A percentile compares a stretch with the other conserved stretches of the same genome.
These are phyloP conservation scores for Yarrowia sp. DNA, from an alignment of 805 yeast species.

Conservation along the genomic window DNA sequence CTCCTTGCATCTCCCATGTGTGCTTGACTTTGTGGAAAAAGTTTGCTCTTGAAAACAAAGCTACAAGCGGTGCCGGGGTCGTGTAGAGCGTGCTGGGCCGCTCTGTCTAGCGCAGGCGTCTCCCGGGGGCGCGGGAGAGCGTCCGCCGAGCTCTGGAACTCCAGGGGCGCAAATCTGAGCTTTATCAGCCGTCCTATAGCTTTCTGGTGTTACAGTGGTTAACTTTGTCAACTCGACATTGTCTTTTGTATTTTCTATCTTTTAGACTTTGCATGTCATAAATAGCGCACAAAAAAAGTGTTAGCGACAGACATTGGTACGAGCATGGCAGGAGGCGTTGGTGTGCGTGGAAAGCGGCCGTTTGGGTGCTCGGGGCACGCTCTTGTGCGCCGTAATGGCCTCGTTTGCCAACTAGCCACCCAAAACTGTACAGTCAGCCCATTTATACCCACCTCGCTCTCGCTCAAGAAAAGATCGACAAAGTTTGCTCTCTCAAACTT, in stretches of 20 bases:
- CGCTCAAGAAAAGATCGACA: background rate
- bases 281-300: slow-evolving; percentile 19
- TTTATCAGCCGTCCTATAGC: slow-evolving; percentile 4
- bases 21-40: slow-evolving; percentile 3
- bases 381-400: no score
- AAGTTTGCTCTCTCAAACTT: slow-evolving; percentile 21
- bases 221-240: slow-evolving; percentile 1
- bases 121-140: no score
- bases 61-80: no score
- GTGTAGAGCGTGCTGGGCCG: no score
- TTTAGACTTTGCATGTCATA: slow-evolving; percentile 7
- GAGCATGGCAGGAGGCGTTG: background rate
- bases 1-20: slow-evolving; percentile 1
- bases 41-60: slow-evolving; percentile 18
- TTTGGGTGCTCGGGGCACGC: no score
- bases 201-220: background rate
- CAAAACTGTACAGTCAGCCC: background rate
- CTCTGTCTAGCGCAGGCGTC: no score
- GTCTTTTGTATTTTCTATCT: background rate
- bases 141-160: no score
- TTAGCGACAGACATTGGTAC: background rate
- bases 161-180: background rate
- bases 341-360: no score
- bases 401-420: no score
- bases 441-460: background rate